Evolutionary conservation across 345 rosid species (phyloP), one percentile per base, ranked within the genome.

Genomic region (Brassica juncea): DNA sequence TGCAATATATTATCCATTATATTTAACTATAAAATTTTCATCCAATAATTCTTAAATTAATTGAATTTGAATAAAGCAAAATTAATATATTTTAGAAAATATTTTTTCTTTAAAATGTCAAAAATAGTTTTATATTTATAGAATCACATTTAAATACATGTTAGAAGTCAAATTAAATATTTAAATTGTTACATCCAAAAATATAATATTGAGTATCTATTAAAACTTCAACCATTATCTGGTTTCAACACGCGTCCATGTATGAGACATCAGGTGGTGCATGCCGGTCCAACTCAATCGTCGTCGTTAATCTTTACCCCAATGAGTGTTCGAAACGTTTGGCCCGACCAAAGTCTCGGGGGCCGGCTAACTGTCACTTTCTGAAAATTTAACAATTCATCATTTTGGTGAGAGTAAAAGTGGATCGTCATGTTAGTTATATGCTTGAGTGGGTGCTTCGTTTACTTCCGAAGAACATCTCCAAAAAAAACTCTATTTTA

Each of bases 311-410:
- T n/a, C 16, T 28, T 16, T 14, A 25, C 31, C 47, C 76, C 81
- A 77, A 71, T 54, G 32, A 71, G 49, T 65, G 76, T 71, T 37
- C 66, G 52, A 55, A 71, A 78, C 77, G 81, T 71, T 16, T 55
- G 47, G 4, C 6, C 72, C 71, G 72, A 78, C 77, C 72, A 71
- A 65, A 55, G 60, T 71, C 60, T 21, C 12, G 68, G 57, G 49
- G 14, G 49, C 49, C 49, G 67, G 52, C 71, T 34, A 63, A 77
- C 70, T 77, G 70, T 70, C 70, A 77, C 80, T 32, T 68, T 44
- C 74, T 49, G 2, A 15, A 77, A 32, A 2, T n/a, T 42, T 61
- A 47, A 68, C 68, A 68, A 58, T 6, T 1, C 44, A 14, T 4
- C 2, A 54, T 19, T 57, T 66, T 58, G 67, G 12, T 27, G 35